Percentiles rank a stretch among this genome's conserved stretches.
phyloP scores from a whole-genome alignment of 139 green algal genomes.

The Coccomyxa sp. region DNA sequence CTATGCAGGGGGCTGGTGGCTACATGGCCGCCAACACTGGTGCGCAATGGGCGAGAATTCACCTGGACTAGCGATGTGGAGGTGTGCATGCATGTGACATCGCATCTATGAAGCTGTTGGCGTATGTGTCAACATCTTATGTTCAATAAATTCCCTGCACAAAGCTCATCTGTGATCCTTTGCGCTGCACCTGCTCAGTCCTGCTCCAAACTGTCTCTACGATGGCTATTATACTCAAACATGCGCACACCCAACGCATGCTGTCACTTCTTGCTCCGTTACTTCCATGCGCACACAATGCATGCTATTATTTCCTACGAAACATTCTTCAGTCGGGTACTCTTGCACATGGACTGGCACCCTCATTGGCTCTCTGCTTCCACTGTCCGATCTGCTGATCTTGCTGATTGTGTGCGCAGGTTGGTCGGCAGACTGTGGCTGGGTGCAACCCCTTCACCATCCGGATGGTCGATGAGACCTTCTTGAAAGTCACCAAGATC shows the following conservation, averaged over 20 bases:
- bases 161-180: background rate
- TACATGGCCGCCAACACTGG: background rate
- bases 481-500: background rate
- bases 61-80: background rate
- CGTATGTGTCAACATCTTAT: too few relatives aligned
- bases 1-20: background rate
- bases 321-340: background rate
- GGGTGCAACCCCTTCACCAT: background rate
- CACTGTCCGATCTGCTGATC: background rate
- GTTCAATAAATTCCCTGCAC: too few relatives aligned
- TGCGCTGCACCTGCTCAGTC: background rate
- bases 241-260: too few relatives aligned
- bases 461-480: background rate
- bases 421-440: background rate
- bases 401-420: background rate
- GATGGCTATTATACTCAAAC: too few relatives aligned
- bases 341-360: background rate
- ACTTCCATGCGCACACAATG: background rate
- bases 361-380: background rate
- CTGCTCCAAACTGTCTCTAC: background rate
- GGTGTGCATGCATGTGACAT: background rate
- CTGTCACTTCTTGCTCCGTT: background rate
- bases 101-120: too few relatives aligned
- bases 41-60: background rate
- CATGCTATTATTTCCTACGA: background rate